Conservation (phyloP, 176 grass and related monocot species). For the Pontederia crassipes region DNA sequence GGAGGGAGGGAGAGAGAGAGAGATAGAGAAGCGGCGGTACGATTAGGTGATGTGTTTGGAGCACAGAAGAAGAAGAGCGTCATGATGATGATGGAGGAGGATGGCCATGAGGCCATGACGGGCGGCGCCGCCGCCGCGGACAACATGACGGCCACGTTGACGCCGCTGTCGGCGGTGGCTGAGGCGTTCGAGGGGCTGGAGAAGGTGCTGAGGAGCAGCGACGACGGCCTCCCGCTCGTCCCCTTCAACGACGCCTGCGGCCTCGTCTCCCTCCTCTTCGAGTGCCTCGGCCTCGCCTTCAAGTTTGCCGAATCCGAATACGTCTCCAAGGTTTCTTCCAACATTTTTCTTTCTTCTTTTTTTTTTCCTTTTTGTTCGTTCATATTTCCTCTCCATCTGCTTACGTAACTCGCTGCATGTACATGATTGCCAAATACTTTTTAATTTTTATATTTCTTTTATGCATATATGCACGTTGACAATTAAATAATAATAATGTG, state of each 20-base stretch:
- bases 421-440: no score
- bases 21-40: no score
- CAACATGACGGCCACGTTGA: constrained; percentile 26
- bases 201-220: constrained; percentile 31
- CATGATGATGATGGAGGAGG: no score
- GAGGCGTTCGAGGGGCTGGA: constrained; percentile 82
- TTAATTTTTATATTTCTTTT: no score
- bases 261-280: constrained; percentile 82
- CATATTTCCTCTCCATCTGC: neutral
- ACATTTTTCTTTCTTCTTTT: neutral
- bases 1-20: no score
- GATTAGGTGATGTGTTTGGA: no score
- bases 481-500: no score
- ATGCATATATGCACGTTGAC: no score
- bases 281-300: constrained; percentile 84
- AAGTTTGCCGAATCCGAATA: constrained; percentile 96
- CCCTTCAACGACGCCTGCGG: constrained; percentile 72
- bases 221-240: constrained; percentile 45
- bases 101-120: no score
- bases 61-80: no score
- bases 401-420: no score
- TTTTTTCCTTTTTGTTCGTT: no score
- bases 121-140: neutral
- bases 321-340: constrained; percentile 52
- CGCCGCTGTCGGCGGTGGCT: constrained; percentile 50